A percentile compares a stretch with the other conserved stretches of the same genome.
Evolutionary conservation across 2,329 filamentous ascomycete genomes (phyloP).

Genomic region (Podosphaera xanthii): DNA sequence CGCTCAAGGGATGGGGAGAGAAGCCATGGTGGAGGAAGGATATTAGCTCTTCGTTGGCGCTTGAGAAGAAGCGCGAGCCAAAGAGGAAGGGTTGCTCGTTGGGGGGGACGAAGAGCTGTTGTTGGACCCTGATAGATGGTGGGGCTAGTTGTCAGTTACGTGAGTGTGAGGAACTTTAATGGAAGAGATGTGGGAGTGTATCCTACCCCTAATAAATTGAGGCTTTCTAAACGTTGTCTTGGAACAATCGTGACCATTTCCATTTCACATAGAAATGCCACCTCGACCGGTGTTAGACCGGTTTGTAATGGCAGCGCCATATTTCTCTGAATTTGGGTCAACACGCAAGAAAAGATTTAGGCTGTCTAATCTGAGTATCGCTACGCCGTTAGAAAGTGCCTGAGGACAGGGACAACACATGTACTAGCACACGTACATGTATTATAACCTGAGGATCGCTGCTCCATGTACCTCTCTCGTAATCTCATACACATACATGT

Average conservation of each 20-base stretch:
- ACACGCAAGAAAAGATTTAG: background rate
- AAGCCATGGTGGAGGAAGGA: conserved; percentile 77
- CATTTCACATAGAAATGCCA: conserved; percentile 93
- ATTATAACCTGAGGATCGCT: too few relatives aligned
- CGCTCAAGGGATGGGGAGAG: conserved; percentile 49
- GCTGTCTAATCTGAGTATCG: too few relatives aligned
- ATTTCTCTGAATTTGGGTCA: background rate
- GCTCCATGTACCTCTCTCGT: too few relatives aligned
- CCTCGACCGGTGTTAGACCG: conserved; percentile 61
- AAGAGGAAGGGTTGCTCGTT: conserved; percentile 57
- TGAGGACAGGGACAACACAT: too few relatives aligned
- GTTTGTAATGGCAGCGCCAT: conserved; percentile 16
- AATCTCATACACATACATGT: too few relatives aligned
- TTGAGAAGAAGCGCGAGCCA: conserved; percentile 94
- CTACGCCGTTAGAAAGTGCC: too few relatives aligned
- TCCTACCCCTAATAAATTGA: conserved; percentile 68
- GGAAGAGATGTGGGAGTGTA: background rate
- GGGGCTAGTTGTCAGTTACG: conserved; percentile 21
- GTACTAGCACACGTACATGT: too few relatives aligned
- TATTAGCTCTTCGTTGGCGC: conserved; percentile 81
- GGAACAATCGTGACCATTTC: conserved; percentile 84
- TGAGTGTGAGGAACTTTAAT: conserved; percentile 22
- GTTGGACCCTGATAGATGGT: conserved; percentile 44
- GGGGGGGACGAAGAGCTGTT: conserved; percentile 54
- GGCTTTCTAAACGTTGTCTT: conserved; percentile 67